Base-by-base conservation (phyloP, 495 filamentous ascomycete genomes). In the Sordaria brevicollis region DNA sequence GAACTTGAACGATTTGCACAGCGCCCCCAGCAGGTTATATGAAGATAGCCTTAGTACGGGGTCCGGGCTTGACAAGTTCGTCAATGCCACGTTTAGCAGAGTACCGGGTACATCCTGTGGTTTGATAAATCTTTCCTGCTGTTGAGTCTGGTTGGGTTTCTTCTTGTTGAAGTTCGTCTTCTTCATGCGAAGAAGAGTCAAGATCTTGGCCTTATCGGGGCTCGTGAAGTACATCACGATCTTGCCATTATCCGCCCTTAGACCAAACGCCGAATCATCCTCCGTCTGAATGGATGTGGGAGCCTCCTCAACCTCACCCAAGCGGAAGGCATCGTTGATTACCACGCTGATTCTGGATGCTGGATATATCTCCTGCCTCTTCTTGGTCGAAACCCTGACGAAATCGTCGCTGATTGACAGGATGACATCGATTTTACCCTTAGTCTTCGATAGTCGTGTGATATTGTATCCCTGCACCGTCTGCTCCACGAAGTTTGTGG, bases 71-170 rank as follows among this genome's bases (percentile, higher is more conserved):
- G 86, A 84, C 69, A 90, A 81, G 71, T 90, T 90, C 38, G 85
- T 88, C 15, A 90, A 75, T 10, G 88, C 87, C 17, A 90, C 83
- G 71, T 90, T 90, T 25, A 90, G 75, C 34, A 90, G 77, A 25
- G 88, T 90, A 15, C 88, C 88, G 4, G 88, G 88, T 5, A 90
- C 88, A 77, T 90, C 88, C 76, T 90, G 88, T 34, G 88, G 88
- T 25, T 86, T 81, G 65, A 90, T 87, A 19, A 88, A 81, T 38
- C 88, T 80, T 70, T 90, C 88, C 71, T 83, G 85, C 29, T 84
- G 77, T 75, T 88, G 88, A 38, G 81, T 76, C 10, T 84, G 80
- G 69, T 84, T 19, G 83, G 83, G 69, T 89, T n/a, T n/a, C n/a
- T n/a, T 88, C 74, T 88, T 89, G 29, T 84, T 83, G 68, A 87